A percentile compares a stretch with the other conserved stretches of the same genome.
These are phyloP conservation scores for Hyparrhenia diplandra DNA, from an alignment of 176 grass and related monocot species.

Conservation along the genomic window DNA sequence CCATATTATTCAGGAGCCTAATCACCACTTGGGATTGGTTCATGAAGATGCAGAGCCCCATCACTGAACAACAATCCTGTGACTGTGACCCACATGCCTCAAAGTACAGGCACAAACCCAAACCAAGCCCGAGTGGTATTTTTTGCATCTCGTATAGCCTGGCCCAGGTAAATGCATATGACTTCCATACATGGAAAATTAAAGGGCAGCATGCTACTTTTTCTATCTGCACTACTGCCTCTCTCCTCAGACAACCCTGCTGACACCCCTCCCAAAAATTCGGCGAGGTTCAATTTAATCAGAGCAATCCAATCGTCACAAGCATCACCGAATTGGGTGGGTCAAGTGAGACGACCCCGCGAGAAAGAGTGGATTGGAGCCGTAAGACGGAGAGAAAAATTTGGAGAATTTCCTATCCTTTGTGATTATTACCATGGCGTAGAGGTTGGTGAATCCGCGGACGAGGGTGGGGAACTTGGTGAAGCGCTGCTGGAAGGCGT, in stretches of 20 bases:
- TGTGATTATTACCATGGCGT: slow-evolving; percentile 70
- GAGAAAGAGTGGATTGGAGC: background rate
- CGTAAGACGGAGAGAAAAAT: background rate
- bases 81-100: slow-evolving; percentile 11
- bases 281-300: background rate
- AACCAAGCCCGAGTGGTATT: slow-evolving; percentile 22
- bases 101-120: slow-evolving; percentile 1
- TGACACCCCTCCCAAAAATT: background rate
- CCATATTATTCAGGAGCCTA: slow-evolving; percentile 3
- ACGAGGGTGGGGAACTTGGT: slow-evolving; percentile 99
- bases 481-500: slow-evolving; percentile 99
- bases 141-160: background rate
- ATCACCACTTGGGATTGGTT: background rate
- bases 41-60: slow-evolving; percentile 11
- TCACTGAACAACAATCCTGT: background rate
- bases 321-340: background rate
- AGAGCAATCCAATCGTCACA: slow-evolving; percentile 5
- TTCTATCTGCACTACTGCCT: background rate
- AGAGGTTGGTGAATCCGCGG: slow-evolving; percentile 92
- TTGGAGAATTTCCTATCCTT: too few relatives aligned
- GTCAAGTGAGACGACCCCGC: background rate
- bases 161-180: background rate
- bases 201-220: background rate
- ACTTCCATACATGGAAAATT: background rate
- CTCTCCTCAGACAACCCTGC: background rate